Conservation (phyloP, 1,139 yeast species). For the Meyerozyma athensensis region DNA sequence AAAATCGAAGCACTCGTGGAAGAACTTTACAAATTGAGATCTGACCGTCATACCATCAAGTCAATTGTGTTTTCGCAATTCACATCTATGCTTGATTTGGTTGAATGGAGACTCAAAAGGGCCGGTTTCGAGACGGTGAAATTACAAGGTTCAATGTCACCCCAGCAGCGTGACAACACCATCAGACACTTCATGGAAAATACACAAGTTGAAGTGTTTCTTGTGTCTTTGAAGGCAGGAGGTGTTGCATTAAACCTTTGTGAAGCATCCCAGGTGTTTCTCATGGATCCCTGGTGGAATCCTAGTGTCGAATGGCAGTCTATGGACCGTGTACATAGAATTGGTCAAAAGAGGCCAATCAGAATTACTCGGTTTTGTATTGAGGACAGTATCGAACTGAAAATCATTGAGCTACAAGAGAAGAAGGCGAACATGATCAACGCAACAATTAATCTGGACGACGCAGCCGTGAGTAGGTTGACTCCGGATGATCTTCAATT, state of each 20-base stretch:
- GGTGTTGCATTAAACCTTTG: slow-evolving; percentile 96
- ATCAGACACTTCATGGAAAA: slow-evolving; percentile 90
- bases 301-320: slow-evolving; percentile 98
- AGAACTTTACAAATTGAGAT: slow-evolving; percentile 79
- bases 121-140: slow-evolving; percentile 95
- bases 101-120: slow-evolving; percentile 89
- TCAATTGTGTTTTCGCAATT: slow-evolving; percentile 96
- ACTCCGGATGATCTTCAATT: slow-evolving; percentile 95
- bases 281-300: slow-evolving; percentile 99
- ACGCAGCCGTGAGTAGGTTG: slow-evolving; percentile 78
- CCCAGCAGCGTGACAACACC: slow-evolving; percentile 87
- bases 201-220: slow-evolving; percentile 84
- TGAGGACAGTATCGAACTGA: slow-evolving; percentile 93
- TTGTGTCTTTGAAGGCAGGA: slow-evolving; percentile 95
- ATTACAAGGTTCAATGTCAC: slow-evolving; percentile 94
- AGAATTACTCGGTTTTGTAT: slow-evolving; percentile 87
- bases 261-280: slow-evolving; percentile 93
- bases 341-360: slow-evolving; percentile 95
- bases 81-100: slow-evolving; percentile 91
- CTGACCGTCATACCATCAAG: slow-evolving; percentile 84
- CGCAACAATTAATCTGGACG: slow-evolving; percentile 91
- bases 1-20: slow-evolving; percentile 95
- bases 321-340: slow-evolving; percentile 96
- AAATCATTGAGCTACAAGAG: slow-evolving; percentile 91
- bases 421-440: slow-evolving; percentile 97